Evolutionary conservation across 2,329 filamentous ascomycete genomes (phyloP).

Genomic region (Drechslera avenae): DNA sequence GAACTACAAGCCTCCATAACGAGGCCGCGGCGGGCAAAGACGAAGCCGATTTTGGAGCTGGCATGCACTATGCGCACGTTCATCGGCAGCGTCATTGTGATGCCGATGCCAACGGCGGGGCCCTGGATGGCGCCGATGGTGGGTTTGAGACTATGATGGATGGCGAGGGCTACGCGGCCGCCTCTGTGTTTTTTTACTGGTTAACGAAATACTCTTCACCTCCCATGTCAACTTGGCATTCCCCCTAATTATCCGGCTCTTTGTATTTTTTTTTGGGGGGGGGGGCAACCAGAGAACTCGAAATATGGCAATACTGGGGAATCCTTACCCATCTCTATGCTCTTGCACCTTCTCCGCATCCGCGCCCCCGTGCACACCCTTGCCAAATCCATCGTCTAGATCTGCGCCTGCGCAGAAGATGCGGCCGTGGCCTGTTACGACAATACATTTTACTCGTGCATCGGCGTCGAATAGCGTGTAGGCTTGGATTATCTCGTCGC

Average conservation of each 20-base stretch:
- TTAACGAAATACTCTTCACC: too few relatives aligned
- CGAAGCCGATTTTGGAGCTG: conserved; percentile 72
- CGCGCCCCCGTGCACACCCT: conserved; percentile 46
- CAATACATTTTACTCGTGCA: conserved; percentile 59
- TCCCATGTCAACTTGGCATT: too few relatives aligned
- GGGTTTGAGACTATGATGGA: conserved; percentile 62
- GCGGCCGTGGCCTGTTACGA: conserved; percentile 59
- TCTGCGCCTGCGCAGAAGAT: conserved; percentile 64
- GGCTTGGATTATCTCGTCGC: conserved; percentile 62
- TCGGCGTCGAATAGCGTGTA: conserved; percentile 60
- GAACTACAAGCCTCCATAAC: conserved; percentile 73
- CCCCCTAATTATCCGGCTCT: too few relatives aligned
- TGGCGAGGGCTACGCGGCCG: conserved; percentile 57
- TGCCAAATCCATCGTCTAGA: conserved; percentile 58
- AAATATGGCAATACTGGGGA: not conserved
- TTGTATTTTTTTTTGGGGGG: too few relatives aligned
- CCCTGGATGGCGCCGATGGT: conserved; percentile 62
- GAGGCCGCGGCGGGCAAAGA: conserved; percentile 72
- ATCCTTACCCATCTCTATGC: conserved; percentile 59
- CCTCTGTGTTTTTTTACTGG: conserved; percentile 37
- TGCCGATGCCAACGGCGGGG: conserved; percentile 62
- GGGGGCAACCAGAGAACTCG: too few relatives aligned
- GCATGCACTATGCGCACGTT: conserved; percentile 60
- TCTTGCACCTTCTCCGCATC: conserved; percentile 53
- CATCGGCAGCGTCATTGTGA: conserved; percentile 64